Evolutionary conservation across 2,329 filamentous ascomycete species (phyloP).

Genomic region (Botrytis porri): DNA sequence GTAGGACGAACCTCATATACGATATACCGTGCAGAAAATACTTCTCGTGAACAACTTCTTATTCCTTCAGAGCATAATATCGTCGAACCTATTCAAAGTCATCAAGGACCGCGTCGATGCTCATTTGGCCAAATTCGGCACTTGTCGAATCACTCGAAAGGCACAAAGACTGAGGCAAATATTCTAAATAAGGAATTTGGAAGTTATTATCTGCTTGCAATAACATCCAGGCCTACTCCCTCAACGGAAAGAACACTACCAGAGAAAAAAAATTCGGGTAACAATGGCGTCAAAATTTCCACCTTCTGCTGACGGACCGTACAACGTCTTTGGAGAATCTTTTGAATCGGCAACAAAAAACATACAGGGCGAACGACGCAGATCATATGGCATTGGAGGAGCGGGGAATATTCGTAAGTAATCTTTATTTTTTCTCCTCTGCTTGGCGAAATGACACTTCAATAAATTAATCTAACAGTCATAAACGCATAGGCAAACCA

Average conservation of each 20-base stretch:
- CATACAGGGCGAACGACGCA: slow-evolving; percentile 23
- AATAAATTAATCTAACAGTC: neutral
- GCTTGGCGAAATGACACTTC: neutral
- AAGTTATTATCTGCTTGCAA: slow-evolving; percentile 10
- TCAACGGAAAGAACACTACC: neutral
- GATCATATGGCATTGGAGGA: slow-evolving; percentile 37
- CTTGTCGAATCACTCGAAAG: neutral
- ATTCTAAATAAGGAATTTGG: neutral
- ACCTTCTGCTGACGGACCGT: neutral
- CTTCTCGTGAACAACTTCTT: slow-evolving; percentile 13
- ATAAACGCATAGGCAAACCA: slow-evolving; percentile 30
- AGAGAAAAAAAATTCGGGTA: neutral
- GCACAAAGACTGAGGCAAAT: neutral
- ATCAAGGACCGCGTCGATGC: neutral
- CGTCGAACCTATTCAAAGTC: neutral
- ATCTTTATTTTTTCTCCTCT: neutral
- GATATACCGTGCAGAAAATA: neutral
- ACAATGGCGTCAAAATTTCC: neutral
- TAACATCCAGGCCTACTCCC: neutral
- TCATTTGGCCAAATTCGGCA: neutral
- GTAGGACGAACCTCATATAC: neutral
- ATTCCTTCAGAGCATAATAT: neutral
- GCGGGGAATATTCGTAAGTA: slow-evolving; percentile 37
- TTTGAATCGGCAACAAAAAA: neutral
- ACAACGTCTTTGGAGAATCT: neutral